Evolutionary conservation across 2,329 filamentous ascomycete genomes (phyloP).

Genomic region (Beauveria brongniartii): DNA sequence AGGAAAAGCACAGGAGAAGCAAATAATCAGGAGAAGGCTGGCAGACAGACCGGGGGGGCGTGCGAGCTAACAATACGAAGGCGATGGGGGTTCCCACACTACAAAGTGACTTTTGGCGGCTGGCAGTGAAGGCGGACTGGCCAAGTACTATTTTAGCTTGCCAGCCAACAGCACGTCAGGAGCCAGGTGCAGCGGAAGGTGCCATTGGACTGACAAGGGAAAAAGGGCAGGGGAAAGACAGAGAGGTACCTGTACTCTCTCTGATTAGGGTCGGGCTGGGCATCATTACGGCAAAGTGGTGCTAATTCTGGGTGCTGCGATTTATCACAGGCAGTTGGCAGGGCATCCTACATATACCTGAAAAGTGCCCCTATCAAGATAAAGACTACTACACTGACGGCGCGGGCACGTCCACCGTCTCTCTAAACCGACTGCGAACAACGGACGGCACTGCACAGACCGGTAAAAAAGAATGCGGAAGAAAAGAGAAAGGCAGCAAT

Average conservation of each 20-base stretch:
- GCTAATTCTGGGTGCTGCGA: not conserved
- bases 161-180: too few species aligned
- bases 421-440: not conserved
- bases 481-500: not conserved
- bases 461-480: too few species aligned
- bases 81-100: not conserved
- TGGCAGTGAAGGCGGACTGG: not conserved
- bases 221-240: too few species aligned
- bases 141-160: not conserved
- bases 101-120: not conserved
- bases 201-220: too few species aligned
- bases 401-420: not conserved
- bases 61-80: constrained; percentile 9
- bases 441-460: not conserved
- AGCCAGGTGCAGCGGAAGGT: not conserved
- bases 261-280: not conserved
- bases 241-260: not conserved
- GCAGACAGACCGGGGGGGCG: not conserved
- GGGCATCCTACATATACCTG: too few species aligned
- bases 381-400: not conserved
- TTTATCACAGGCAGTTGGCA: too few species aligned
- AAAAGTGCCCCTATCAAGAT: not conserved
- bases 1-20: constrained; percentile 4
- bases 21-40: constrained; percentile 6
- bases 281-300: not conserved